Base-by-base conservation (phyloP, 768 basidiomycete genomes). In the Hypholoma fasciculare region DNA sequence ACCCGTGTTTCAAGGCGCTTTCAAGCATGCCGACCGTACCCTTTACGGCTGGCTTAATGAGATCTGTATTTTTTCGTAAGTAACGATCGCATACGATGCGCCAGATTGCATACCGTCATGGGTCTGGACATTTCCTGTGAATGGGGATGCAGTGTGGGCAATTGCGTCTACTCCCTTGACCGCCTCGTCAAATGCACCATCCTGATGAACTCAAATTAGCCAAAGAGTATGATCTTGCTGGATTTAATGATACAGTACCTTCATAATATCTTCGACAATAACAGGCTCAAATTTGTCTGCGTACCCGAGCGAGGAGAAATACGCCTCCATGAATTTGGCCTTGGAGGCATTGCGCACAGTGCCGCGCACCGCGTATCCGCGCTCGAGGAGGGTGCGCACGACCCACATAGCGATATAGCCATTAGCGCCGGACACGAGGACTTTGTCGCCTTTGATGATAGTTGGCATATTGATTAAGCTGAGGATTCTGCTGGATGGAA, bases 101-200 rank as follows among this genome's bases (percentile, higher is more conserved):
- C 17, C 12, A 37, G n/a, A 16, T 12, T 17, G 57, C 50, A 19
- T 61, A 72, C 72, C 71, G 55, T 72, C 59, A 3, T 80, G 81
- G 38, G 84, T 76, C 19, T 75, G 73, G 1, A 74, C 76, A 2
- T 78, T 72, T 39, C 75, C 61, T 52, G 79, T 72, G 64, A 85
- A 78, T 0, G 89, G 89, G 2, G 88, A 88, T 0, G 88, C 88
- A 3, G 79, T 83, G 66, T 91, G 90, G 40, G 76, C 79, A 52
- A 94, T 82, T 0, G 81, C 92, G 58, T 90, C 86, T 9, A 92
- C 84, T 0, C 81, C 90, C 67, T 85, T 82, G 57, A 92, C 88
- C 0, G 85, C 90, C 53, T 90, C 84, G 67, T 94, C 89, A 61
- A 92, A 95, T 0, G 87, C 88, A 7, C 82, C 83, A 3, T 79